Evolutionary conservation across 805 yeast genomes (phyloP), one percentile per base, ranked within the genome.

Genomic region (Saturnispora besseyi): DNA sequence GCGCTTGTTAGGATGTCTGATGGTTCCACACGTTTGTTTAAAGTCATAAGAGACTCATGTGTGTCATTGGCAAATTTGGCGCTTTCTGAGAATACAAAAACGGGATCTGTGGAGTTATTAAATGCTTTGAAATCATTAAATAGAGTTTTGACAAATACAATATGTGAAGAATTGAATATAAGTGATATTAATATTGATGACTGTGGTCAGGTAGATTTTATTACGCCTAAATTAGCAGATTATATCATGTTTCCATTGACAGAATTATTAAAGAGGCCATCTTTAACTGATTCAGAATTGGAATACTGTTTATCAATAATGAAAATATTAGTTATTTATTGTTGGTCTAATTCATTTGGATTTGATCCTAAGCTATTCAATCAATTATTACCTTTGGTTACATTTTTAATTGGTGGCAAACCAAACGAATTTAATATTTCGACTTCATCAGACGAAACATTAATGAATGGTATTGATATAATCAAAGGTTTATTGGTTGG

Each of bases 221-320:
- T 74, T 1, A 66, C 78, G 0, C 54, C 67, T 1, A 68, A 67
- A 26, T 58, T 81, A 18, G 84, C 84, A 0, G 85, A 82, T 53
- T 81, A 81, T 51, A 70, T 82, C 1, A 81, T 80, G 61, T 73
- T 79, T 11, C 88, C 89, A 0, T 57, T 83, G 3, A 73, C 79
- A 1, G 73, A 74, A 48, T 59, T 83, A 8, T 62, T 83, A 38
- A 74, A 75, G 50, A 74, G 74, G 41, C 71, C 71, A 1, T 44
- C 46, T n/a, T 58, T 81, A 1, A 70, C 74, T 3, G 77, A 75
- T 43, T 55, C 71, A 0, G 77, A 72, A 44, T 64, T 72, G 2
- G 81, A 77, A 51, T 62, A 66, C 28, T 59, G 76, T 1, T 57
- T 82, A 9, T 62, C 67, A n/a, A 69, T 78, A 15, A 56, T 82